Conservation (phyloP, 495 filamentous ascomycete species). For the Aspergillus heteromorphus region DNA sequence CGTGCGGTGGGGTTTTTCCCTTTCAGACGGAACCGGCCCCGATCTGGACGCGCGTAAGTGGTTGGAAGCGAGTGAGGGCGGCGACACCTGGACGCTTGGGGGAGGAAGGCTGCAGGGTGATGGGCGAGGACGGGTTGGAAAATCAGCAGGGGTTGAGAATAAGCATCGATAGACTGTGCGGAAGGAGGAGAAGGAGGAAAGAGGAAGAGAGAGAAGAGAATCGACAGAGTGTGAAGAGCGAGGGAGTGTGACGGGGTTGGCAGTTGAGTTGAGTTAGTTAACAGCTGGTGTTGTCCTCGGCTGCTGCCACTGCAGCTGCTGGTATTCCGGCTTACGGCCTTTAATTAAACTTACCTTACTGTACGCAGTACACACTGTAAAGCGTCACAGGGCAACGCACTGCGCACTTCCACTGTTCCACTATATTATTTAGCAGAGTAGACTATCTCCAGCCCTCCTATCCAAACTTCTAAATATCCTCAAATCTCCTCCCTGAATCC, state of each 20-base stretch:
- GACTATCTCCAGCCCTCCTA: no score
- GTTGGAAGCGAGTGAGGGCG: constrained; percentile 13
- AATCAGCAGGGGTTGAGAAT: not conserved
- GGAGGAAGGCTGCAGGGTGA: not conserved
- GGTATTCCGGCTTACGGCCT: not conserved
- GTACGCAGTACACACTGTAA: not conserved
- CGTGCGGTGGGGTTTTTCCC: constrained; percentile 24
- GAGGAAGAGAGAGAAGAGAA: not conserved
- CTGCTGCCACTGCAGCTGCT: not conserved
- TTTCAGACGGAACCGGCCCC: constrained; percentile 17
- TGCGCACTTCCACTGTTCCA: no score
- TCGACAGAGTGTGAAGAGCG: not conserved
- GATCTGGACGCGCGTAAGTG: constrained; percentile 25
- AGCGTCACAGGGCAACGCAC: no score
- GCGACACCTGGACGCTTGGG: constrained; percentile 3
- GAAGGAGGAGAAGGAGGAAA: not conserved
- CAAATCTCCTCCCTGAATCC: no score
- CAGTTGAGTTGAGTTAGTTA: no score
- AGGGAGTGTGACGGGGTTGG: not conserved
- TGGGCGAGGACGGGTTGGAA: not conserved
- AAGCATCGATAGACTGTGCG: not conserved
- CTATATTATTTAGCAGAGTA: no score
- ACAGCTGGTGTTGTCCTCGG: no score
- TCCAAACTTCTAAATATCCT: no score
- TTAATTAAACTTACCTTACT: not conserved